Evolutionary conservation across 805 yeast genomes (phyloP).

Genomic region (Kodamaea leandrae): DNA sequence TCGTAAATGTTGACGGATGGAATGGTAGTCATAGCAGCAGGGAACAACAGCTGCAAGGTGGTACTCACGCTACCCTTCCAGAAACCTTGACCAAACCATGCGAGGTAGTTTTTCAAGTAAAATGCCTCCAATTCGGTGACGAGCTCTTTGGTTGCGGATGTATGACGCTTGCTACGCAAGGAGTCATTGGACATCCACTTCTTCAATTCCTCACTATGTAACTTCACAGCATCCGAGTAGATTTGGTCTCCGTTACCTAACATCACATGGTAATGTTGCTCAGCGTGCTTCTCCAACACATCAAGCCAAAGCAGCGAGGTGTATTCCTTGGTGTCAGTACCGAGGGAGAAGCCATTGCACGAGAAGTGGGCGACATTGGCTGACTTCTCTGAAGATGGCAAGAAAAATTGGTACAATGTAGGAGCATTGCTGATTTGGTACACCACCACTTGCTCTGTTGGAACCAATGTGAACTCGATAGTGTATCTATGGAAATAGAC

Average conservation of each 20-base stretch:
- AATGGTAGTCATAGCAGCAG: conserved; percentile 74
- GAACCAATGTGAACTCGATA: conserved; percentile 47
- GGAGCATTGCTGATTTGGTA: conserved; percentile 53
- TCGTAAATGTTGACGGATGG: conserved; percentile 87
- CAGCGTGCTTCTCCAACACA: conserved; percentile 64
- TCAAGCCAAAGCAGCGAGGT: conserved; percentile 85
- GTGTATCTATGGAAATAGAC: conserved; percentile 65
- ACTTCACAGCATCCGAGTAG: conserved; percentile 78
- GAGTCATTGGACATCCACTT: conserved; percentile 63
- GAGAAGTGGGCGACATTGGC: conserved; percentile 84
- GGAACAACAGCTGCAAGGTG: conserved; percentile 65
- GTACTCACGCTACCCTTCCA: conserved; percentile 71
- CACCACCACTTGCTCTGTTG: conserved; percentile 57
- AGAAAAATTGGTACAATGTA: conserved; percentile 54
- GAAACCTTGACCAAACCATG: conserved; percentile 89
- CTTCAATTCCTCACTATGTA: conserved; percentile 50
- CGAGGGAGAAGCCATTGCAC: conserved; percentile 86
- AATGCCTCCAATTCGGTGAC: conserved; percentile 55
- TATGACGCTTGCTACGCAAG: conserved; percentile 40
- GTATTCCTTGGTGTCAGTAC: conserved; percentile 62
- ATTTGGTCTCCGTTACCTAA: conserved; percentile 97
- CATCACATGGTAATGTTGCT: conserved; percentile 77
- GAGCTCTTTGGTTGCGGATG: conserved; percentile 47
- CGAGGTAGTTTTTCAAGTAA: conserved; percentile 70
- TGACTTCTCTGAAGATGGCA: conserved; percentile 62